Conservation (phyloP, 257 asterid genomes). For the Nicotiana tabacum region DNA sequence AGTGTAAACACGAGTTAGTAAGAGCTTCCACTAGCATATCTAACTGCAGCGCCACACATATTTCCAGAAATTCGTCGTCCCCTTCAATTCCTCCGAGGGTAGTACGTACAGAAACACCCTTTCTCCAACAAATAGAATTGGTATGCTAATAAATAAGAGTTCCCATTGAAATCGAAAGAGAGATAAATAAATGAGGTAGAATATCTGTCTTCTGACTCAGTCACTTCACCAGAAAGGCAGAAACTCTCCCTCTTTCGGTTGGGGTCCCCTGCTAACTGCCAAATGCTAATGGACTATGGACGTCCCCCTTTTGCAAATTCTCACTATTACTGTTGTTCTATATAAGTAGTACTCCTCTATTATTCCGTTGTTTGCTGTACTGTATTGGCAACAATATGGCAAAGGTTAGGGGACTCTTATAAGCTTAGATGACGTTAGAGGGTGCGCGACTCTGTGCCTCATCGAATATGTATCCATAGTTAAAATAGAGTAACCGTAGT, state of each 20-base stretch:
- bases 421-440: no score
- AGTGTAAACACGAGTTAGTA: no score
- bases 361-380: no score
- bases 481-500: no score
- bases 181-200: neutral
- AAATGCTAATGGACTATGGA: no score
- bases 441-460: no score
- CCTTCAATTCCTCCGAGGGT: neutral
- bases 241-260: conserved; percentile 9
- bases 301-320: no score
- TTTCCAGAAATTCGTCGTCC: conserved; percentile 32
- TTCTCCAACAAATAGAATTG: neutral
- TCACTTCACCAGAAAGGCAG: conserved; percentile 9
- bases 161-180: neutral
- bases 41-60: conserved; percentile 18
- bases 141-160: neutral
- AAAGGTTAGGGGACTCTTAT: no score
- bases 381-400: no score
- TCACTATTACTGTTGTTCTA: no score
- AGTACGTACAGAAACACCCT: neutral
- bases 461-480: no score
- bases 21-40: conserved; percentile 19
- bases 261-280: neutral
- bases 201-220: neutral
- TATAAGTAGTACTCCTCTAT: no score